These are phyloP conservation scores for Phytophthora chlamydospora DNA, from an alignment of 352 stramenopile species.

Conservation along the genomic window DNA sequence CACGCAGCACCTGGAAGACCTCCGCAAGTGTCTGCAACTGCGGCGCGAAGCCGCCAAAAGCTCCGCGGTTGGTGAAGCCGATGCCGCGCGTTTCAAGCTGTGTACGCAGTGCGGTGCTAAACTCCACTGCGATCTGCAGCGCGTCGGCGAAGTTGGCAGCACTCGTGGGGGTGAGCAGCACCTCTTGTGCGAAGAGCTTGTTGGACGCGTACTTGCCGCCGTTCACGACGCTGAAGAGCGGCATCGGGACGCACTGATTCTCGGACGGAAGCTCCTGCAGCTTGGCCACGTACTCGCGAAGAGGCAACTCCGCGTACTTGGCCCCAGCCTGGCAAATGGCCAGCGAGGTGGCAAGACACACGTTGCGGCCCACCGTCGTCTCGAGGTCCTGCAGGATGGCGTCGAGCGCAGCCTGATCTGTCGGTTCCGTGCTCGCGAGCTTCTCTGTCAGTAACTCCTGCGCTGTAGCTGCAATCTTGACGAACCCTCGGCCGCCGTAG, in stretches of 20 bases:
- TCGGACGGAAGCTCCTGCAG: conserved; percentile 53
- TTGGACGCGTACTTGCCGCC: conserved; percentile 65
- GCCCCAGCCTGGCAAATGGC: conserved; percentile 69
- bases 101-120: conserved; percentile 42
- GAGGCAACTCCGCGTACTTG: conserved; percentile 56
- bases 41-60: conserved; percentile 66
- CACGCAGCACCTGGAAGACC: conserved; percentile 61
- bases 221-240: conserved; percentile 77
- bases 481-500: conserved; percentile 47
- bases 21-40: conserved; percentile 67
- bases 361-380: conserved; percentile 53
- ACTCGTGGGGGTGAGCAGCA: conserved; percentile 60
- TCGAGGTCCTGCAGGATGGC: conserved; percentile 44
- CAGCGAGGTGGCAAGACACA: conserved; percentile 66
- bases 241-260: conserved; percentile 67
- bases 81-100: conserved; percentile 60
- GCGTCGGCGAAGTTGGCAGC: conserved; percentile 66
- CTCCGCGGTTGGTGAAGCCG: conserved; percentile 64
- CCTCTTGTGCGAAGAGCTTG: conserved; percentile 73
- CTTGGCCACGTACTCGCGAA: conserved; percentile 61
- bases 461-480: conserved; percentile 36
- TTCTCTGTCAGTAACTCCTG: conserved; percentile 47
- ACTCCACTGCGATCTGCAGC: conserved; percentile 59
- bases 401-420: conserved; percentile 55
- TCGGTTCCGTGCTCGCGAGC: conserved; percentile 50